phyloP scores from a whole-genome alignment of 768 basidiomycete genomes.

The Kwoniella europaea region DNA sequence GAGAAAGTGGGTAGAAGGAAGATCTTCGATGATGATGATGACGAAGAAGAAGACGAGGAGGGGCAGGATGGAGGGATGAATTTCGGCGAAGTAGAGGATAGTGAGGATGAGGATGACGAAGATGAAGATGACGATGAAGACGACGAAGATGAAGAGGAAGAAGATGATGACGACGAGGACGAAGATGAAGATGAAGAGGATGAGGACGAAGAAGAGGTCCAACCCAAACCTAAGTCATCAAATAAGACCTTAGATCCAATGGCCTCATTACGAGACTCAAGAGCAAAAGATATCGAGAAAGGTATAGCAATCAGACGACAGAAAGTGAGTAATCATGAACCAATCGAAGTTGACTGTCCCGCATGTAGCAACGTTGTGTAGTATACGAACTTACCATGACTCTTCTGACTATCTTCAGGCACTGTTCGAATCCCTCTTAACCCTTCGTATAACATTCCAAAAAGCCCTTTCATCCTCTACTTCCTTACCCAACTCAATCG shows the following conservation, averaged over 20 bases:
- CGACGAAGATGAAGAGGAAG: constrained; percentile 31
- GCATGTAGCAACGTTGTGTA: too few species aligned
- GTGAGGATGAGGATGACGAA: constrained; percentile 62
- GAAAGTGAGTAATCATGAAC: constrained; percentile 69
- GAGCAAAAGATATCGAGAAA: constrained; percentile 63
- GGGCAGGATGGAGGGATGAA: constrained; percentile 75
- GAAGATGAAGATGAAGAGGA: constrained; percentile 29
- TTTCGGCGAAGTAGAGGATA: constrained; percentile 66
- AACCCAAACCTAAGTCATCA: constrained; percentile 36
- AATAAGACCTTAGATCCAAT: constrained; percentile 47
- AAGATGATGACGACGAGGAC: constrained; percentile 22
- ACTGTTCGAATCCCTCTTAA: constrained; percentile 83
- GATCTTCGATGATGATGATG: constrained; percentile 29
- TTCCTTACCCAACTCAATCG: constrained; percentile 61
- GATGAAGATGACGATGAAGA: constrained; percentile 28
- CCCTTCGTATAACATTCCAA: constrained; percentile 89
- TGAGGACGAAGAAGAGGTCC: constrained; percentile 33
- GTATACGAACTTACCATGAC: too few species aligned
- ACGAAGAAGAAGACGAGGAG: constrained; percentile 43
- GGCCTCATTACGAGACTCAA: constrained; percentile 46
- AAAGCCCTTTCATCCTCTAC: constrained; percentile 70
- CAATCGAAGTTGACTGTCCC: too few species aligned
- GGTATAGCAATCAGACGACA: constrained; percentile 83
- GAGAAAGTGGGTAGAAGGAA: constrained; percentile 22
- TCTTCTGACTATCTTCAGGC: constrained; percentile 56